Conservation (phyloP, 371 early-diverging fungal genomes). For the Mucor irregularis region DNA sequence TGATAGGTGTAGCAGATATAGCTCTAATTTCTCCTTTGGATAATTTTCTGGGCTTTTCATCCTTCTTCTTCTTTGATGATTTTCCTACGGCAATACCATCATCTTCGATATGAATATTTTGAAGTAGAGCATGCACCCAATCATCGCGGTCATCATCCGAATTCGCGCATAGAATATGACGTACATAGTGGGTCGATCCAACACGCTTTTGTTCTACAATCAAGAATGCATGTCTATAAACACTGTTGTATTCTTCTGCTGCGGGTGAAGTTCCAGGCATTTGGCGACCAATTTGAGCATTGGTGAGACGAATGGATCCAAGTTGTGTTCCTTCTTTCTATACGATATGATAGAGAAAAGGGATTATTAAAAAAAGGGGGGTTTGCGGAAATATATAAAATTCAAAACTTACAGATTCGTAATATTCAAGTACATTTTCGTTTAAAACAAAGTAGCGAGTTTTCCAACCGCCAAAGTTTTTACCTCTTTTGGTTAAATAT, state of each 20-base stretch:
- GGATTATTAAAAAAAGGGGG: no score
- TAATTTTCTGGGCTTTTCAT: constrained; percentile 38
- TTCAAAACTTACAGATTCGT: constrained; percentile 57
- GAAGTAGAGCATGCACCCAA: constrained; percentile 76
- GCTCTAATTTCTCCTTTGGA: constrained; percentile 44
- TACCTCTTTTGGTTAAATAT: constrained; percentile 81
- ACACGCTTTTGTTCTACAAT: constrained; percentile 72
- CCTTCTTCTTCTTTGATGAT: constrained; percentile 13
- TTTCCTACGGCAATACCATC: not conserved
- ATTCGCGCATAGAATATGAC: constrained; percentile 87
- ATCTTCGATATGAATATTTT: constrained; percentile 46
- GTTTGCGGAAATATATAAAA: not conserved
- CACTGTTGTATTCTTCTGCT: constrained; percentile 49
- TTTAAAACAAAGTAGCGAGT: constrained; percentile 77
- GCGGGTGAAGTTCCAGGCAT: constrained; percentile 30
- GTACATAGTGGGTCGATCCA: constrained; percentile 59
- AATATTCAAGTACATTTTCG: constrained; percentile 69
- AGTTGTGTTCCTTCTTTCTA: constrained; percentile 65
- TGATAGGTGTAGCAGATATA: constrained; percentile 34
- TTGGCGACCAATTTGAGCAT: constrained; percentile 56
- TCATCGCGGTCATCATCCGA: constrained; percentile 87
- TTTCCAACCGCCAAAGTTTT: constrained; percentile 91
- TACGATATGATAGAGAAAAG: not conserved
- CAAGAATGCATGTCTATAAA: constrained; percentile 79
- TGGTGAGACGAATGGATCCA: constrained; percentile 52